phyloP scores from a whole-genome alignment of 805 yeast species.

The Sugiyamaella mastotermitis region DNA sequence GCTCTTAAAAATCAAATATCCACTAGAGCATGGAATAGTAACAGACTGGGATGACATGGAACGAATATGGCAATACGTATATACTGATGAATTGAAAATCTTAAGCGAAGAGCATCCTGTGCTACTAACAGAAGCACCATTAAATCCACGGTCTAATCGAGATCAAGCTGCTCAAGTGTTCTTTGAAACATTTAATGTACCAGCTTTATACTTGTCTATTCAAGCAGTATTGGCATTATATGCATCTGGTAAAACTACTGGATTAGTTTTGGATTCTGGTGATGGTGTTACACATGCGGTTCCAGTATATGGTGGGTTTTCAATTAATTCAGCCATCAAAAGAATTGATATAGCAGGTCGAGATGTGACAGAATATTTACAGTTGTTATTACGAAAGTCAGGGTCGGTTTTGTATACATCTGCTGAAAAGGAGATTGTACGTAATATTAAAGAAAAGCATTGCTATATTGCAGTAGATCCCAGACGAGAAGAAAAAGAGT shows the following conservation, averaged over 20 bases:
- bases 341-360: conserved; percentile 99
- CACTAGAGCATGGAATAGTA: conserved; percentile 99
- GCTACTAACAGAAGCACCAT: conserved; percentile 98
- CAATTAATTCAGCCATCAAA: conserved; percentile 96
- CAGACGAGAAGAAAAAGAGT: conserved; percentile 92
- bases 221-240: conserved; percentile 98
- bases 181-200: conserved; percentile 98
- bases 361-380: conserved; percentile 97
- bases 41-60: conserved; percentile 99
- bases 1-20: conserved; percentile 96
- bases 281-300: conserved; percentile 99
- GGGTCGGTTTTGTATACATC: conserved; percentile 98
- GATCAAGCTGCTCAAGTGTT: conserved; percentile 99
- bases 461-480: conserved; percentile 99
- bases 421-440: conserved; percentile 96
- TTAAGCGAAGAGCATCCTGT: conserved; percentile 99
- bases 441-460: conserved; percentile 95
- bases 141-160: conserved; percentile 99
- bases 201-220: conserved; percentile 98
- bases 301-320: conserved; percentile 99
- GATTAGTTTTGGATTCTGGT: conserved; percentile 99
- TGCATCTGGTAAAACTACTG: conserved; percentile 99
- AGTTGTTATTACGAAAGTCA: conserved; percentile 97
- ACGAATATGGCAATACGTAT: conserved; percentile 99
- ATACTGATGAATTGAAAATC: conserved; percentile 99